Conservation (phyloP, 495 filamentous ascomycete genomes). For the Astrothelium subdiscretum region DNA sequence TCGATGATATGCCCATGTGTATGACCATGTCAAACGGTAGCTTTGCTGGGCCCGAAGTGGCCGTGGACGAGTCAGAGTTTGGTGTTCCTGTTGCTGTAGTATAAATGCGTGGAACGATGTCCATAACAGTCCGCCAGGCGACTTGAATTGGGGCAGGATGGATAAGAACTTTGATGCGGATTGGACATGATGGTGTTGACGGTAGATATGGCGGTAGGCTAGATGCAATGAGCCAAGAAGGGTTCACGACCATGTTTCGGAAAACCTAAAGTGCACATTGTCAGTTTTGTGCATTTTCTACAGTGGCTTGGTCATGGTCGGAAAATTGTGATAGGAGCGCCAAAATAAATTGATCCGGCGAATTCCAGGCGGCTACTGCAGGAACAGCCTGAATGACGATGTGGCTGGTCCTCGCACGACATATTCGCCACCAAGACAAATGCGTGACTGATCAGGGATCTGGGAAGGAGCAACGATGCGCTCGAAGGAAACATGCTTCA, state of each 20-base stretch:
- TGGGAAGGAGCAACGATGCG: no score
- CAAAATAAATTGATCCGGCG: background rate
- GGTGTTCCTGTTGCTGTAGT: constrained; percentile 3
- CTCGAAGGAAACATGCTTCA: no score
- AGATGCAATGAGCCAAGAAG: constrained; percentile 23
- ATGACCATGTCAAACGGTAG: constrained; percentile 48
- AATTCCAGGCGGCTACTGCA: background rate
- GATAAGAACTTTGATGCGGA: constrained; percentile 47
- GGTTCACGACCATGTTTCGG: constrained; percentile 14
- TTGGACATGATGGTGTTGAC: constrained; percentile 11
- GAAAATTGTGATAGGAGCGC: no score
- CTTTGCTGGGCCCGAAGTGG: constrained; percentile 21
- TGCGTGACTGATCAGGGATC: no score
- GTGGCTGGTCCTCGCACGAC: background rate
- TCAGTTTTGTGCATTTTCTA: background rate
- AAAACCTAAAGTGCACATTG: constrained; percentile 16
- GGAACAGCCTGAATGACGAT: background rate
- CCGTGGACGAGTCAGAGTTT: constrained; percentile 15
- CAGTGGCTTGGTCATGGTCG: background rate
- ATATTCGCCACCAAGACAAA: background rate
- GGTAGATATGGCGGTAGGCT: constrained; percentile 16
- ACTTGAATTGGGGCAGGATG: constrained; percentile 59
- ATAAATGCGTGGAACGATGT: constrained; percentile 47
- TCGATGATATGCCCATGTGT: constrained; percentile 74
- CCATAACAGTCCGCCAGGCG: constrained; percentile 52